Conservation (phyloP, 352 stramenopile species). For the Globisporangium polare region DNA sequence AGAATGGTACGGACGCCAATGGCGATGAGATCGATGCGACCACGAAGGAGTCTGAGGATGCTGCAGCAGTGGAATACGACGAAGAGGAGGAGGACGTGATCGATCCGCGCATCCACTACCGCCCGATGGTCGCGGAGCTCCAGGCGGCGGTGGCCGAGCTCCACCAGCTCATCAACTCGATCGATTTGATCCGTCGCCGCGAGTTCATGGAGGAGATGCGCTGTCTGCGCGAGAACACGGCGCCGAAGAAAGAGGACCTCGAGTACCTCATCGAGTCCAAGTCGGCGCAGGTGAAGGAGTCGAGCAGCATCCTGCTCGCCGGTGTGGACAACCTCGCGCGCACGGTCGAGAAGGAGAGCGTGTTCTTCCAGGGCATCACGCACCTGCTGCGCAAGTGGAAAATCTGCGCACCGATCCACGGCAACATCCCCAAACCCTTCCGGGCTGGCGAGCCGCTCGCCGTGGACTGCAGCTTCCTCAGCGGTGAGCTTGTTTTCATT, state of each 20-base stretch:
- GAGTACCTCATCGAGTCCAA: slow-evolving; percentile 80
- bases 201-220: slow-evolving; percentile 86
- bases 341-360: slow-evolving; percentile 76
- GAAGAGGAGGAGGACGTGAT: slow-evolving; percentile 76
- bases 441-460: slow-evolving; percentile 75
- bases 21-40: slow-evolving; percentile 10
- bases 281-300: slow-evolving; percentile 67
- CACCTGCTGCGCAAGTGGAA: slow-evolving; percentile 86
- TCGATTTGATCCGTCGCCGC: slow-evolving; percentile 74
- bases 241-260: slow-evolving; percentile 73
- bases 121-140: slow-evolving; percentile 78
- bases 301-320: slow-evolving; percentile 64
- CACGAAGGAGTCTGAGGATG: slow-evolving; percentile 10
- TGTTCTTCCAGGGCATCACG: slow-evolving; percentile 79
- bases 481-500: slow-evolving; percentile 36
- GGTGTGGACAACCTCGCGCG: slow-evolving; percentile 65
- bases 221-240: slow-evolving; percentile 84
- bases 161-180: slow-evolving; percentile 86
- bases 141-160: slow-evolving; percentile 74
- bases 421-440: slow-evolving; percentile 86
- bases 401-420: slow-evolving; percentile 81
- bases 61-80: slow-evolving; percentile 8
- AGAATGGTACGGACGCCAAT: slow-evolving; percentile 9
- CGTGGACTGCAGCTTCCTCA: slow-evolving; percentile 83
- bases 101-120: slow-evolving; percentile 83